A percentile compares a stretch with the other conserved stretches of the same genome.
These are phyloP conservation scores for Carex myosuroides DNA, from an alignment of 176 grass and related monocot species.

Conservation along the genomic window DNA sequence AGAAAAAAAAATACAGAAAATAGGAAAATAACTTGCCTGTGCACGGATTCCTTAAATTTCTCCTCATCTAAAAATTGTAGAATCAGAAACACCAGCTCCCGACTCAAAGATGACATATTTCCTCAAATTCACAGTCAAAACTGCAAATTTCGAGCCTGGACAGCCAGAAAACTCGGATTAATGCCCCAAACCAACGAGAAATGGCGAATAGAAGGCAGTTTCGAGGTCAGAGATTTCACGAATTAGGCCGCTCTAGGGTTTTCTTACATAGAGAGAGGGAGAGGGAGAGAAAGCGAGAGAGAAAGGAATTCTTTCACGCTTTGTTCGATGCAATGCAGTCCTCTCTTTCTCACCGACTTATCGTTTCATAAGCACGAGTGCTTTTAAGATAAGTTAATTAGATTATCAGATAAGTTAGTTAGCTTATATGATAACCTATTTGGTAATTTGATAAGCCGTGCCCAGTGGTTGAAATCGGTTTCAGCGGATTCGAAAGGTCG, in stretches of 20 bases:
- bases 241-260: slow-evolving; percentile 65
- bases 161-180: neutral
- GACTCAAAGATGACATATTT: slow-evolving; percentile 85
- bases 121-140: slow-evolving; percentile 7
- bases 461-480: neutral
- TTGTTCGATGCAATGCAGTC: slow-evolving; percentile 99
- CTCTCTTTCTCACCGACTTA: slow-evolving; percentile 71
- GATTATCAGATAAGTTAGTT: rapidly evolving
- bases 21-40: slow-evolving; percentile 47
- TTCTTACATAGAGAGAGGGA: slow-evolving; percentile 23
- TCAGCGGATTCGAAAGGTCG: slow-evolving; percentile 29
- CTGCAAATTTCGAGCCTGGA: slow-evolving; percentile 31
- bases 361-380: rapidly evolving
- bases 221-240: neutral
- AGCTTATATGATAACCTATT: neutral
- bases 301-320: slow-evolving; percentile 67
- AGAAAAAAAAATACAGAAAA: neutral
- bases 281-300: slow-evolving; percentile 28
- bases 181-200: neutral
- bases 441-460: neutral
- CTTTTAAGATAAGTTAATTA: rapidly evolving
- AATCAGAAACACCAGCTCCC: slow-evolving; percentile 98
- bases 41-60: slow-evolving; percentile 99
- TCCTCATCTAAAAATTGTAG: slow-evolving; percentile 99
- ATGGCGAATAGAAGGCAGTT: neutral